Conservation (phyloP, 2,329 filamentous ascomycete genomes). For the Fusarium proliferatum region DNA sequence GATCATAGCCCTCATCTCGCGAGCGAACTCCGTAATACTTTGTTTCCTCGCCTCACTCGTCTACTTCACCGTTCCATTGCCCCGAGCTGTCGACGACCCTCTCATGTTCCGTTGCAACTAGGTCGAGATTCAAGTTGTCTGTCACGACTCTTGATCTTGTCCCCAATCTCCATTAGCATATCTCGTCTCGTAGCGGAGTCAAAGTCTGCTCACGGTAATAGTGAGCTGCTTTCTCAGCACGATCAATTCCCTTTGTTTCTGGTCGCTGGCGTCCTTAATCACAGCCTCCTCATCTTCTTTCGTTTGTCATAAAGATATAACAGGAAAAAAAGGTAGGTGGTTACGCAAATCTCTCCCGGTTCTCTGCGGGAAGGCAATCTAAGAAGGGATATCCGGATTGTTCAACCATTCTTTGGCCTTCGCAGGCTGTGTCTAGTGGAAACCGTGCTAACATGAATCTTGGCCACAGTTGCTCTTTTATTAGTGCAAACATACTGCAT, state of each 20-base stretch:
- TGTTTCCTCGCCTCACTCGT: constrained; percentile 25
- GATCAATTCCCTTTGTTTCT: constrained; percentile 54
- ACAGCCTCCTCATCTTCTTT: constrained; percentile 51
- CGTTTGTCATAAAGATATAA: constrained; percentile 37
- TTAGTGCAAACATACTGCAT: constrained; percentile 28
- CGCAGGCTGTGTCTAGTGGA: neutral
- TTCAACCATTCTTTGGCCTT: neutral
- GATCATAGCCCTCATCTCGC: constrained; percentile 35
- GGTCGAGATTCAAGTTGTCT: constrained; percentile 48
- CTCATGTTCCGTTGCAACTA: constrained; percentile 50
- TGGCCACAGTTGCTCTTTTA: constrained; percentile 21
- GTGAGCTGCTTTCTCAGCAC: constrained; percentile 56
- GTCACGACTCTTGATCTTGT: constrained; percentile 47
- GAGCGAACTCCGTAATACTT: constrained; percentile 46
- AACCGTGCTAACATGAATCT: constrained; percentile 16
- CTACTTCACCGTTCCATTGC: constrained; percentile 33
- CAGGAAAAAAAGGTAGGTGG: constrained; percentile 39
- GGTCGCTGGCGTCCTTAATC: constrained; percentile 69
- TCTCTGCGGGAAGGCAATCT: neutral
- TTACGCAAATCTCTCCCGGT: constrained; percentile 4
- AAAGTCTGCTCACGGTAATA: constrained; percentile 58
- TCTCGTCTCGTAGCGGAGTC: constrained; percentile 40
- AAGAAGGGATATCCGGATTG: neutral
- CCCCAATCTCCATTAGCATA: constrained; percentile 31
- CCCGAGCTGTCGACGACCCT: constrained; percentile 37